Conservation (phyloP, 1,139 yeast genomes). For the Saccharomyces hybrid region DNA sequence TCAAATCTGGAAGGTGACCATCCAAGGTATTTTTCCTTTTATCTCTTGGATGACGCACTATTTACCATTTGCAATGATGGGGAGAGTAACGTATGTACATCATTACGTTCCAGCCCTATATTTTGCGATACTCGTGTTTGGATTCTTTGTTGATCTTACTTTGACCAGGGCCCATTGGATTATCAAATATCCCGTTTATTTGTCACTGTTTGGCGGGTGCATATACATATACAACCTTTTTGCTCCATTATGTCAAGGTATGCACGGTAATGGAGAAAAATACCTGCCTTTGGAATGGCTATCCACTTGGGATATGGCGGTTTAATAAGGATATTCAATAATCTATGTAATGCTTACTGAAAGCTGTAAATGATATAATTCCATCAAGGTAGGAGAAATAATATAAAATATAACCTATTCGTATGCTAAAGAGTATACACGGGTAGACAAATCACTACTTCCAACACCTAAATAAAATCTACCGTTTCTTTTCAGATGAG, state of each 20-base stretch:
- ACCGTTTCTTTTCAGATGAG: conserved; percentile 22
- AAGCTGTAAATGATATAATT: too few species aligned
- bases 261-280: conserved; percentile 41
- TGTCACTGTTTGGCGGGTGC: conserved; percentile 35
- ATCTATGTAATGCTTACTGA: background rate
- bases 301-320: conserved; percentile 37
- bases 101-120: conserved; percentile 76
- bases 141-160: conserved; percentile 46
- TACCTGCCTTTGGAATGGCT: conserved; percentile 43
- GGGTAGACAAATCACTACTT: conserved; percentile 61
- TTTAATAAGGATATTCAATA: conserved; percentile 3
- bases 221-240: conserved; percentile 39
- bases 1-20: conserved; percentile 32
- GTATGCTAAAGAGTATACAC: conserved; percentile 42
- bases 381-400: background rate
- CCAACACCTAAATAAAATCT: conserved; percentile 49
- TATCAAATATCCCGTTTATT: conserved; percentile 30
- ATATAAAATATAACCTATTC: conserved; percentile 2
- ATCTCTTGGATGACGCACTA: conserved; percentile 66
- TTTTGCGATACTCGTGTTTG: conserved; percentile 62
- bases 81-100: conserved; percentile 75
- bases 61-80: conserved; percentile 69
- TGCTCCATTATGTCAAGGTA: conserved; percentile 47
- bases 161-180: conserved; percentile 21
- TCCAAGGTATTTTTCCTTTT: conserved; percentile 57